A percentile compares a stretch with the other conserved stretches of the same genome.
Evolutionary conservation across 768 basidiomycete species (phyloP).

Genomic region (Russula earlei): DNA sequence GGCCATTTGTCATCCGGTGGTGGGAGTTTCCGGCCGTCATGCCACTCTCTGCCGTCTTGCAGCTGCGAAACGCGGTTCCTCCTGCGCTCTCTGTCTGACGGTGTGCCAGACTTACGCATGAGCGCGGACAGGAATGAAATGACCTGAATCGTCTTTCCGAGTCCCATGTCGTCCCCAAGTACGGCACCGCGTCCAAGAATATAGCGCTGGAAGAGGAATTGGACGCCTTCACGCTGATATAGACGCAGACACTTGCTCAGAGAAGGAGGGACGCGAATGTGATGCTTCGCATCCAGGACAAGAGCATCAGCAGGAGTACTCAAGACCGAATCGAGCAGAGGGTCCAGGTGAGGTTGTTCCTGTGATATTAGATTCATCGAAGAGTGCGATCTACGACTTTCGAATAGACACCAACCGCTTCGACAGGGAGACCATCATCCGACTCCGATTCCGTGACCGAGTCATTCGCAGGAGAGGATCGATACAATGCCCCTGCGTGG

Average conservation of each 20-base stretch:
- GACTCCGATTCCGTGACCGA: conserved; percentile 43
- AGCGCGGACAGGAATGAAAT: conserved; percentile 85
- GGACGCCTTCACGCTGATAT: conserved; percentile 83
- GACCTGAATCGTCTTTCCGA: conserved; percentile 93
- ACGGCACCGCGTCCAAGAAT: conserved; percentile 61
- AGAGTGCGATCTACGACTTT: background rate
- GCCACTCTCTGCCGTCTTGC: conserved; percentile 52
- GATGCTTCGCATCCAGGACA: conserved; percentile 38
- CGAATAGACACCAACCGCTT: conserved; percentile 5
- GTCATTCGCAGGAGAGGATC: conserved; percentile 23
- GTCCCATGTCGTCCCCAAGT: conserved; percentile 95
- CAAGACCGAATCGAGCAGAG: conserved; percentile 35
- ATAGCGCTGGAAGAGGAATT: conserved; percentile 74
- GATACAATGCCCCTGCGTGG: conserved; percentile 5
- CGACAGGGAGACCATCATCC: conserved; percentile 20
- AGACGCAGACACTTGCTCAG: conserved; percentile 84
- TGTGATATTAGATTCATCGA: background rate
- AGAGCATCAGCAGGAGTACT: conserved; percentile 39
- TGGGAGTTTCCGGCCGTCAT: conserved; percentile 42
- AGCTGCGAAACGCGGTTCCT: conserved; percentile 54
- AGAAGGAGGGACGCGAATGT: conserved; percentile 48
- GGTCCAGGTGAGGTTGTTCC: background rate
- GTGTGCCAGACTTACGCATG: conserved; percentile 71
- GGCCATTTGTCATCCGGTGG: conserved; percentile 69
- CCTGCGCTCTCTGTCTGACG: conserved; percentile 56